Percentiles rank a stretch among this genome's conserved stretches.
phyloP scores from a whole-genome alignment of 106 monocot species.

The Dioscorea alata region DNA sequence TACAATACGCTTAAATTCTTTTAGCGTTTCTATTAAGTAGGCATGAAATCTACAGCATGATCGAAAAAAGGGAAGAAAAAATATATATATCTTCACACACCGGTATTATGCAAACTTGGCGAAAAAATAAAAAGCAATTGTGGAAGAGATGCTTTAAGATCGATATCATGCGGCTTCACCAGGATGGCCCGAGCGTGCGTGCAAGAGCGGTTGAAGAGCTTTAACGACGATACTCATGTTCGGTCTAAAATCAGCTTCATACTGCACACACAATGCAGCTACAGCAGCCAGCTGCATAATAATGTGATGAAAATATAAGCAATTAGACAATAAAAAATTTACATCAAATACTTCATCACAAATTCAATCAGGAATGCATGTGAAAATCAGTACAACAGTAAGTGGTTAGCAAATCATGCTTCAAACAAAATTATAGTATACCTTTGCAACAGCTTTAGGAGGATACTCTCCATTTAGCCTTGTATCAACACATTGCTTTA shows the following conservation, averaged over 20 bases:
- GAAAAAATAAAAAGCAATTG: background rate
- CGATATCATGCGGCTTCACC: background rate
- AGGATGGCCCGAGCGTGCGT: conserved; percentile 11
- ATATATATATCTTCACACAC: too few species aligned
- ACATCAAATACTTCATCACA: background rate
- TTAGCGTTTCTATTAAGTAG: too few species aligned
- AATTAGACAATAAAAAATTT: background rate
- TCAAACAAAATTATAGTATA: background rate
- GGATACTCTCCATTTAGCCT: conserved; percentile 20
- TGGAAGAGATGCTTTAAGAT: too few species aligned
- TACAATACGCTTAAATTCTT: too few species aligned
- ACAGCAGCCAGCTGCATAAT: conserved; percentile 8
- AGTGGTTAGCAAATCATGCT: too few species aligned
- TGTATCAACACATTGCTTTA: conserved; percentile 23
- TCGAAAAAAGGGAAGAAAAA: too few species aligned
- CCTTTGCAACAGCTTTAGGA: conserved; percentile 33
- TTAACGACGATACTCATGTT: conserved; percentile 14
- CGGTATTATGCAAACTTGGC: too few species aligned
- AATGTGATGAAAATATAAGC: background rate
- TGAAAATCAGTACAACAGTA: too few species aligned
- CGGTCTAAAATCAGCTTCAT: conserved; percentile 10
- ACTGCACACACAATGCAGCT: conserved; percentile 13
- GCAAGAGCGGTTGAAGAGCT: conserved; percentile 12
- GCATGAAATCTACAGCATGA: too few species aligned
- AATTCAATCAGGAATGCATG: too few species aligned